Evolutionary conservation across 2,329 filamentous ascomycete species (phyloP).

Genomic region (Didymellaceae sp.): DNA sequence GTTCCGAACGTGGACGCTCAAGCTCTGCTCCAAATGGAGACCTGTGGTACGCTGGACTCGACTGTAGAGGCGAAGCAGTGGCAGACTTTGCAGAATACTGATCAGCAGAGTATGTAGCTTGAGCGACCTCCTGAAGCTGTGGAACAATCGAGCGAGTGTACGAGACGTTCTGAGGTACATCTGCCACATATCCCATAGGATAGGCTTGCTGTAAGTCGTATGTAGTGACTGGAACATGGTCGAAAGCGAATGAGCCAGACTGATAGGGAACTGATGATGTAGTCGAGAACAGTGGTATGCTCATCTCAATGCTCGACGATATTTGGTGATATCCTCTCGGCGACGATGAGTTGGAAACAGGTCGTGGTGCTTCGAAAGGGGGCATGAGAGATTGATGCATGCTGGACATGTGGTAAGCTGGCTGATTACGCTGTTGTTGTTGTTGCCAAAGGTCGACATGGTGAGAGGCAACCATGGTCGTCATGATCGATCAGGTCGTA

Average conservation of each 20-base stretch:
- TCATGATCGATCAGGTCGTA: constrained; percentile 40
- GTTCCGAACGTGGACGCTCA: constrained; percentile 56
- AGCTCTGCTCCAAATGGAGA: constrained; percentile 43
- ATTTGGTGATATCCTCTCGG: constrained; percentile 41
- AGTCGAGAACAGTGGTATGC: constrained; percentile 44
- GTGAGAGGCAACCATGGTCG: constrained; percentile 47
- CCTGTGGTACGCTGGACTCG: constrained; percentile 50
- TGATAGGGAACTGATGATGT: constrained; percentile 45
- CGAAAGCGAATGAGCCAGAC: constrained; percentile 45
- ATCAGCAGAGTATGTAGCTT: constrained; percentile 29
- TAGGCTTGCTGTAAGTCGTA: constrained; percentile 48
- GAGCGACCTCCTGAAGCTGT: constrained; percentile 38
- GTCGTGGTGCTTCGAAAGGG: constrained; percentile 39
- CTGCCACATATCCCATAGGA: constrained; percentile 34
- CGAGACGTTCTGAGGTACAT: constrained; percentile 35
- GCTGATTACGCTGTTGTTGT: constrained; percentile 45
- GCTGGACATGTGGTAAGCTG: constrained; percentile 37
- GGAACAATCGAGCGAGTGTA: constrained; percentile 32
- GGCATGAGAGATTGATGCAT: constrained; percentile 42
- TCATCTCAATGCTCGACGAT: constrained; percentile 43
- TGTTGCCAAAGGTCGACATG: constrained; percentile 45
- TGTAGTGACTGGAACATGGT: constrained; percentile 40
- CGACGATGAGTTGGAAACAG: constrained; percentile 31
- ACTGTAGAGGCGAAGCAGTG: constrained; percentile 50
- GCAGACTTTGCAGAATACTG: constrained; percentile 53